phyloP scores from a whole-genome alignment of 2,329 filamentous ascomycete genomes.

The Ophiostoma sp. region DNA sequence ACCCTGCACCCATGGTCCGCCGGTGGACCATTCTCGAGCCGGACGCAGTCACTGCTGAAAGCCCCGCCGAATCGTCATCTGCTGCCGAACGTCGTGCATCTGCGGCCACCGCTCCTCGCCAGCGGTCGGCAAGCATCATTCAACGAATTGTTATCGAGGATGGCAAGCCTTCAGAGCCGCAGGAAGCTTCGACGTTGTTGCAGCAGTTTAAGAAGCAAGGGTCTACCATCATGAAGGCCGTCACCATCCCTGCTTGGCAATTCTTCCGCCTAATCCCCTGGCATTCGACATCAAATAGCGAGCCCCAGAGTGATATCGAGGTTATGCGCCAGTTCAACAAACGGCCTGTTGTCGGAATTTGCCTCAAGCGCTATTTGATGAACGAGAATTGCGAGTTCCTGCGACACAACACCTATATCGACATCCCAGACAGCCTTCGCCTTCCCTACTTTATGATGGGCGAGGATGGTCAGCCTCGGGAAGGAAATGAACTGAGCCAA shows the following conservation, averaged over 20 bases:
- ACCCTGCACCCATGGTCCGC: constrained; percentile 36
- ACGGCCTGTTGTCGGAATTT: constrained; percentile 86
- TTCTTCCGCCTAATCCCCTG: constrained; percentile 94
- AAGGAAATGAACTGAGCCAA: constrained; percentile 66
- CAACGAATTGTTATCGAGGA: constrained; percentile 59
- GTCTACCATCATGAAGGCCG: constrained; percentile 68
- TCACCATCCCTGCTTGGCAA: constrained; percentile 95
- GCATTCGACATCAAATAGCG: constrained; percentile 65
- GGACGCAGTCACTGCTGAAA: background rate
- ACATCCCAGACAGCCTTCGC: constrained; percentile 80
- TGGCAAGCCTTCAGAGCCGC: constrained; percentile 42
- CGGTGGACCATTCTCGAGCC: constrained; percentile 39
- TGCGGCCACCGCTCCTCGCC: constrained; percentile 38
- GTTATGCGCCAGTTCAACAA: constrained; percentile 86
- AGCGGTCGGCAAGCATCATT: constrained; percentile 61
- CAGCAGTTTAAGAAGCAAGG: constrained; percentile 48
- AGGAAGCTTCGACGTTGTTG: constrained; percentile 44
- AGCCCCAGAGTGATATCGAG: constrained; percentile 68
- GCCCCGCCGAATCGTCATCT: constrained; percentile 30
- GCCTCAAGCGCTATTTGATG: constrained; percentile 85
- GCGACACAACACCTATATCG: constrained; percentile 78
- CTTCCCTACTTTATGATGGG: constrained; percentile 84
- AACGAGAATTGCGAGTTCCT: constrained; percentile 66
- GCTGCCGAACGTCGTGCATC: constrained; percentile 36
- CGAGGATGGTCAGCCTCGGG: constrained; percentile 66